Evolutionary conservation across 768 basidiomycete genomes (phyloP).

Genomic region (Boletus pseudopeckii): DNA sequence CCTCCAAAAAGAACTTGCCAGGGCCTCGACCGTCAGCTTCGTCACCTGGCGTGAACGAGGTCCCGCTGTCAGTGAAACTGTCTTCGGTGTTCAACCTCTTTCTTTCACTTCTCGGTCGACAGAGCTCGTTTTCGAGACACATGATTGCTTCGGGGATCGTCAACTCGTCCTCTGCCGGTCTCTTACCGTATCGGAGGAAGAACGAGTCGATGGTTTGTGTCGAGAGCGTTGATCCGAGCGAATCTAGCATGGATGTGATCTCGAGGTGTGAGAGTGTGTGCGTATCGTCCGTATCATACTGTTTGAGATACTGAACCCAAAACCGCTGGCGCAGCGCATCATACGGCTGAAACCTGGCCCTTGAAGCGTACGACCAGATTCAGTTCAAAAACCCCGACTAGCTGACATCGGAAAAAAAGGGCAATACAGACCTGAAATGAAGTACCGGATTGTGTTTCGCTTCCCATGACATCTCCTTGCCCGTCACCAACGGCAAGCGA

Average conservation of each 20-base stretch:
- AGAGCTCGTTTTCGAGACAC: slow-evolving; percentile 83
- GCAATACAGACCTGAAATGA: slow-evolving; percentile 50
- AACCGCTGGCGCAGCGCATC: slow-evolving; percentile 85
- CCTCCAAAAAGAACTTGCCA: slow-evolving; percentile 46
- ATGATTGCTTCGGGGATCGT: slow-evolving; percentile 76
- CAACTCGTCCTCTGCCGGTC: slow-evolving; percentile 64
- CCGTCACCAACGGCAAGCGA: slow-evolving; percentile 56
- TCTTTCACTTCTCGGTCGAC: slow-evolving; percentile 69
- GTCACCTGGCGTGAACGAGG: slow-evolving; percentile 52
- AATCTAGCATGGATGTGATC: slow-evolving; percentile 93
- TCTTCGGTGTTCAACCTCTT: slow-evolving; percentile 54
- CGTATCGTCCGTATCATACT: slow-evolving; percentile 89
- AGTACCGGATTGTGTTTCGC: slow-evolving; percentile 67
- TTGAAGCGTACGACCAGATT: slow-evolving; percentile 26
- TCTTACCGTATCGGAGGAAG: slow-evolving; percentile 69
- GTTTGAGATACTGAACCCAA: slow-evolving; percentile 84
- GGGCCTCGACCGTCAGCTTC: slow-evolving; percentile 18
- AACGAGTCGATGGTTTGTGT: slow-evolving; percentile 74
- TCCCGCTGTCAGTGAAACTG: slow-evolving; percentile 42
- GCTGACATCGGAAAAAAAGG: not conserved
- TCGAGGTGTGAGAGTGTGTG: slow-evolving; percentile 74
- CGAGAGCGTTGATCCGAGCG: slow-evolving; percentile 90
- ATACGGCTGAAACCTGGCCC: slow-evolving; percentile 95
- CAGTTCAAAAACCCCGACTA: not conserved
- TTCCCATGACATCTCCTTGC: slow-evolving; percentile 68